These are phyloP conservation scores for Citrus glauca DNA, from an alignment of 345 rosid species.

Conservation along the genomic window DNA sequence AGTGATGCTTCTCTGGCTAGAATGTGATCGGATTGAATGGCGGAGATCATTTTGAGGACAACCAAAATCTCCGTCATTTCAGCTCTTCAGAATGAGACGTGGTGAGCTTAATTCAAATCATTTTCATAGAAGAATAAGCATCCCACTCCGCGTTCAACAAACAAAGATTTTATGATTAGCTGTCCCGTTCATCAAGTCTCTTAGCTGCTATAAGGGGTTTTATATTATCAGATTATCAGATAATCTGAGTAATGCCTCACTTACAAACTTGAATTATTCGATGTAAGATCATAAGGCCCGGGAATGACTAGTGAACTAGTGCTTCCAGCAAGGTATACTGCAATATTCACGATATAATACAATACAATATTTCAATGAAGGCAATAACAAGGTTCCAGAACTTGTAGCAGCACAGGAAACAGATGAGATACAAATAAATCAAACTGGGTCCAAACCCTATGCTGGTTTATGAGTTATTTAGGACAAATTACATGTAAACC, in stretches of 20 bases:
- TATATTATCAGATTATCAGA: background rate
- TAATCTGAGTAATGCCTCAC: background rate
- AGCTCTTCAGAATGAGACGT: background rate
- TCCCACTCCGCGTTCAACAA: too few relatives aligned
- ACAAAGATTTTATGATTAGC: too few relatives aligned
- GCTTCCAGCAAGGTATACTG: background rate
- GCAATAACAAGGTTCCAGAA: background rate
- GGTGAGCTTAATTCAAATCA: too few relatives aligned
- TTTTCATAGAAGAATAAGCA: too few relatives aligned
- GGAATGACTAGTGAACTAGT: background rate
- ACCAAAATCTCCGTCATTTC: slow-evolving; percentile 18
- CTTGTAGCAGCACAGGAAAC: background rate
- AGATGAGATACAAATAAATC: background rate
- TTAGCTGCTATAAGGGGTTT: too few relatives aligned
- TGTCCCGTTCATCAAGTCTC: background rate
- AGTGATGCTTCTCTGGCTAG: slow-evolving; percentile 15
- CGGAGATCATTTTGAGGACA: slow-evolving; percentile 13
- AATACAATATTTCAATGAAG: background rate
- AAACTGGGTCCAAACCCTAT: background rate
- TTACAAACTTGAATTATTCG: background rate
- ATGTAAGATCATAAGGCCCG: background rate
- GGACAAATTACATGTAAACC: background rate
- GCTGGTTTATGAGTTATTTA: background rate
- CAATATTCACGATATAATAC: background rate
- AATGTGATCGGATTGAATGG: slow-evolving; percentile 2